Evolutionary conservation across 1,284 basidiomycete species (phyloP), one percentile per base, ranked within the genome.

Genomic region (Sporisorium sorghi): DNA sequence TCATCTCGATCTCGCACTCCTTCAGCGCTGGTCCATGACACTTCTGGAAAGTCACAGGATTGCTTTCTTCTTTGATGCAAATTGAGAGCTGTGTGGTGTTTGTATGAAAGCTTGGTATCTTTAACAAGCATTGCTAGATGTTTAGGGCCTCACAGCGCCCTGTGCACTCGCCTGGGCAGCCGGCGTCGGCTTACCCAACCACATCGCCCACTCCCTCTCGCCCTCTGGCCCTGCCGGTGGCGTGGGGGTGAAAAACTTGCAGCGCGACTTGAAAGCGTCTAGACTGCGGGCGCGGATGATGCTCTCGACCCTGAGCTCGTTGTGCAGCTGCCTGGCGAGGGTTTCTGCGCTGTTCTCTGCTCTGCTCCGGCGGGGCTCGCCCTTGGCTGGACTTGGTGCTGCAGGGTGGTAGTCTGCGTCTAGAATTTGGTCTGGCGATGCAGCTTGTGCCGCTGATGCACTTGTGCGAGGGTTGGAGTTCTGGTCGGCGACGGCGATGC

Each of bases 211-310:
- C 33, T 81, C 79, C 5, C 70, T 67, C 17, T 74, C 72, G 5
- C 70, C 71, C n/a, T 68, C 55, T 5, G 54, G 44, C 0, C 59
- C 63, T 2, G 47, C 40, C 1, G 58, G 58, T 23, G 62, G 59
- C 23, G 11, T 12, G 0, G 76, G 79, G 5, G 43, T 46, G 56
- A 81, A 81, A 33, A 76, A 69, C 24, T 60, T 70, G 32, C 79
- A 81, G 26, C 76, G 66, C 3, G 76, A 78, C 53, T 81, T 79
- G 69, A 81, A 79, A 1, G 63, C 79, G 3, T 80, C 80, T 8
- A 82, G 55, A 11, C 79, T 79, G 10, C 80, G 53, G 0, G 72
- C 69, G 5, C 80, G 56, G 33, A 82, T 76, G 52, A 82, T 82
- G 15, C 58, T 59, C 37, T 83, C 81, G 12, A 83, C 51, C 14